A percentile compares a stretch with the other conserved stretches of the same genome.
These are phyloP conservation scores for Eragrostis tef DNA, from an alignment of 202 grass and related monocot genomes.

Conservation along the genomic window DNA sequence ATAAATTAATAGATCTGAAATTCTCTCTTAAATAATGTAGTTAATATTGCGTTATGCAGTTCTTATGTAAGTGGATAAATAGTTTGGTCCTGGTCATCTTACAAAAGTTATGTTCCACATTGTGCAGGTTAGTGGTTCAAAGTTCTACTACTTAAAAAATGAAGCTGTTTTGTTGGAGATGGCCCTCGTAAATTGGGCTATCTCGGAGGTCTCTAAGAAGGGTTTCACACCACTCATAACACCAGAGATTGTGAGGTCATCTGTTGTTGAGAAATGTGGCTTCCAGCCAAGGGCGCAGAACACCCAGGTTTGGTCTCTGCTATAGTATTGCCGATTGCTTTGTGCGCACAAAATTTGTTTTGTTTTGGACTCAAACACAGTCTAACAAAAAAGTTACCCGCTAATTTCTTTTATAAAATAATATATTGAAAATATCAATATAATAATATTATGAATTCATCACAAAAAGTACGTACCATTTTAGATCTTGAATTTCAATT, in stretches of 20 bases:
- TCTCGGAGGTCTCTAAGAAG: conserved; percentile 79
- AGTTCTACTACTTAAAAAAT: conserved; percentile 99
- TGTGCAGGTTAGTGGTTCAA: conserved; percentile 83
- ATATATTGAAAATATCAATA: background rate
- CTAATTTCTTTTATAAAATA: background rate
- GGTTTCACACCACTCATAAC: conserved; percentile 93
- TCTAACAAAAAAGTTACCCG: background rate
- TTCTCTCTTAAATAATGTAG: background rate
- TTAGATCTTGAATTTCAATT: background rate
- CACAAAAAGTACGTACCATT: conserved; percentile 12
- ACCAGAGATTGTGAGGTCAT: conserved; percentile 94
- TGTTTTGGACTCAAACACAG: background rate
- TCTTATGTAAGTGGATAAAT: conserved; percentile 16
- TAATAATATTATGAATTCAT: background rate
- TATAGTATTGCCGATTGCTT: conserved; percentile 27
- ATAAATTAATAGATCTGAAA: conserved; percentile 6
- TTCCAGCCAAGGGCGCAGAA: conserved; percentile 93
- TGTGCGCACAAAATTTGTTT: background rate
- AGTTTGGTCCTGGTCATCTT: conserved; percentile 8
- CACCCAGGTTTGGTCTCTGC: conserved; percentile 68
- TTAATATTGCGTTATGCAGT: conserved; percentile 18
- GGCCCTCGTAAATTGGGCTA: conserved; percentile 89
- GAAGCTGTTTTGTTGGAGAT: conserved; percentile 92
- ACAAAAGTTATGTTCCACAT: conserved; percentile 27
- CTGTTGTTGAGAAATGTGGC: conserved; percentile 91